A percentile compares a stretch with the other conserved stretches of the same genome.
phyloP scores from a whole-genome alignment of 371 early-diverging fungal species.

The Syncephalis fuscata region DNA sequence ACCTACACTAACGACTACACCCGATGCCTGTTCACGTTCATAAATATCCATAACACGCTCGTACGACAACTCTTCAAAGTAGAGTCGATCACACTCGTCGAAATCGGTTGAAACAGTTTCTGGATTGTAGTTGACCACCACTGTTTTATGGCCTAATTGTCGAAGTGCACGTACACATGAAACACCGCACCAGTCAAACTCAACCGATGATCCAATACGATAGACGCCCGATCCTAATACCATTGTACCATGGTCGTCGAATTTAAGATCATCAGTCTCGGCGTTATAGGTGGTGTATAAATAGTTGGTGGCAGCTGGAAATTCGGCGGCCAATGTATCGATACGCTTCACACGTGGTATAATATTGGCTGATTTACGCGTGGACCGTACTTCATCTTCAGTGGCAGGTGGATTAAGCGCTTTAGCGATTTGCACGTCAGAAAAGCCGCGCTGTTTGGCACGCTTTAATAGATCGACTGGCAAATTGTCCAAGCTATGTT shows the following conservation, averaged over 20 bases:
- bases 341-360: constrained; percentile 81
- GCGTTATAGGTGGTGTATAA: constrained; percentile 89
- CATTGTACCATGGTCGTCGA: constrained; percentile 76
- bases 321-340: constrained; percentile 86
- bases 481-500: constrained; percentile 22
- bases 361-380: constrained; percentile 46
- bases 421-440: constrained; percentile 68
- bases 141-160: constrained; percentile 55
- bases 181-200: constrained; percentile 92
- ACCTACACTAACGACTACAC: constrained; percentile 76
- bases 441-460: constrained; percentile 79
- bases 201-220: constrained; percentile 85
- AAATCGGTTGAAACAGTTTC: constrained; percentile 93
- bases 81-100: constrained; percentile 87
- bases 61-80: constrained; percentile 80
- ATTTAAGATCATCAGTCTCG: constrained; percentile 57
- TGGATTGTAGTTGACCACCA: constrained; percentile 96
- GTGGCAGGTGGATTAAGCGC: constrained; percentile 20
- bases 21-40: constrained; percentile 60
- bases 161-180: constrained; percentile 66
- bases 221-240: constrained; percentile 94
- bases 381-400: constrained; percentile 43
- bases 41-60: constrained; percentile 91
- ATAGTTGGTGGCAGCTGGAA: constrained; percentile 85
- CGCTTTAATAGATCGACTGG: constrained; percentile 29